These are phyloP conservation scores for Talaromyces sp. DNA, from an alignment of 2,329 filamentous ascomycete species.

Conservation along the genomic window DNA sequence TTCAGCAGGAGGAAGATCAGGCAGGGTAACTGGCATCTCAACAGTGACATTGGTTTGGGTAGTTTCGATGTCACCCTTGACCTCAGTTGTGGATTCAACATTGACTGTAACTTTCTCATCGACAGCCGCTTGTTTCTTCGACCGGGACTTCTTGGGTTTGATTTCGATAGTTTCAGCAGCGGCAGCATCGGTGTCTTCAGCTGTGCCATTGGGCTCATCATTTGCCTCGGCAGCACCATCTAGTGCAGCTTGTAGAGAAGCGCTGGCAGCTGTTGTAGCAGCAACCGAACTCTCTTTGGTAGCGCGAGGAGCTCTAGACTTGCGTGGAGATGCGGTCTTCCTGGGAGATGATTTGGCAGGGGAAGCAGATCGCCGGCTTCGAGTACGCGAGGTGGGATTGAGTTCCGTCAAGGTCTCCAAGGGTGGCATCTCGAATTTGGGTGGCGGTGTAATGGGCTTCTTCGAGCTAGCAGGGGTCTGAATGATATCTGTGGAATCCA, in stretches of 20 bases:
- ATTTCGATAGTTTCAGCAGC: conserved; percentile 22
- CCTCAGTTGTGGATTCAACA: conserved; percentile 62
- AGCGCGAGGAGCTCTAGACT: conserved; percentile 50
- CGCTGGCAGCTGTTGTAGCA: conserved; percentile 48
- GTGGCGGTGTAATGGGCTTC: conserved; percentile 76
- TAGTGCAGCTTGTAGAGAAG: conserved; percentile 47
- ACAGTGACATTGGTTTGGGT: conserved; percentile 72
- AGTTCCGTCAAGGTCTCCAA: conserved; percentile 10
- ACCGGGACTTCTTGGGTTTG: conserved; percentile 18
- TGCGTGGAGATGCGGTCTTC: conserved; percentile 51
- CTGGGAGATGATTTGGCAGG: conserved; percentile 56
- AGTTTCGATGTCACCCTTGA: conserved; percentile 57
- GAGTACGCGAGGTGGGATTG: conserved; percentile 38
- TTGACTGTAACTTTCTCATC: conserved; percentile 63
- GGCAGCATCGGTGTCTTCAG: conserved; percentile 29
- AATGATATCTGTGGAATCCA: conserved; percentile 80
- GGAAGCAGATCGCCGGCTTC: conserved; percentile 59
- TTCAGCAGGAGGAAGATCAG: conserved; percentile 69
- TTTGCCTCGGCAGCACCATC: conserved; percentile 34
- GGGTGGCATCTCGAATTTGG: conserved; percentile 65
- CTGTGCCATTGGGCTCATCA: conserved; percentile 25
- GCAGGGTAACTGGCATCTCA: conserved; percentile 65
- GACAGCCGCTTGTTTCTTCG: conserved; percentile 25
- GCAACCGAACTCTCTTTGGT: conserved; percentile 49
- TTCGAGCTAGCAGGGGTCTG: conserved; percentile 64